Evolutionary conservation across 2,329 filamentous ascomycete species (phyloP), one percentile per base, ranked within the genome.

Genomic region (Fusarium neocosmosporiellum): DNA sequence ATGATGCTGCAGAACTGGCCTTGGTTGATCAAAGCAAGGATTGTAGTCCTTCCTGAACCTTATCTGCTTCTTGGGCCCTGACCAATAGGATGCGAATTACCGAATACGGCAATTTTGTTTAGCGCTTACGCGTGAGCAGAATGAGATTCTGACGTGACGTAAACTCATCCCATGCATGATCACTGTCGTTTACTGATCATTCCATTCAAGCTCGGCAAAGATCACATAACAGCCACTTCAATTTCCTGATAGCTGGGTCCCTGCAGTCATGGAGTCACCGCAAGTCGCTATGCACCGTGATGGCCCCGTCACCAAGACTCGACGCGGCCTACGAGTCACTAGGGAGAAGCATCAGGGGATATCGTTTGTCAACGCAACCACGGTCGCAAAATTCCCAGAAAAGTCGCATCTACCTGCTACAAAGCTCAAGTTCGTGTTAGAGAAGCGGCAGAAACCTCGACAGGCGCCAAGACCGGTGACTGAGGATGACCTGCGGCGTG

Each of bases 281-380:
- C 43, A 33, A 39, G 22, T 22, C 22, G 34, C 34, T 3, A 7
- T 39, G 33, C 24, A n/a, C 4, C 14, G 16, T 8, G 14, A 24
- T 18, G 53, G 31, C 34, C 22, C 20, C 10, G 54, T 13, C 11
- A 13, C 39, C 22, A 65, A 60, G 27, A 24, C 41, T 6, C 46
- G 63, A 16, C 46, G 36, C 8, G 57, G 57, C 10, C 33, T 62
- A n/a, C 20, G 14, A 10, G 58, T 66, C 8, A 66, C 31, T 22
- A 62, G 58, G 33, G 63, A 62, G 5, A 66, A 55, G 29, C 48
- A 66, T 31, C 43, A 43, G n/a, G 63, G 63, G n/a, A 62, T 33
- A 31, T 65, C 57, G 22, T 65, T 65, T 24, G 48, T 65, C 57
- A 65, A 65, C 27, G 37, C 63, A 34, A 34, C 39, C 5, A 14